These are phyloP conservation scores for Malania oleifera DNA, from an alignment of 164 flowering plant genomes.

Conservation along the genomic window DNA sequence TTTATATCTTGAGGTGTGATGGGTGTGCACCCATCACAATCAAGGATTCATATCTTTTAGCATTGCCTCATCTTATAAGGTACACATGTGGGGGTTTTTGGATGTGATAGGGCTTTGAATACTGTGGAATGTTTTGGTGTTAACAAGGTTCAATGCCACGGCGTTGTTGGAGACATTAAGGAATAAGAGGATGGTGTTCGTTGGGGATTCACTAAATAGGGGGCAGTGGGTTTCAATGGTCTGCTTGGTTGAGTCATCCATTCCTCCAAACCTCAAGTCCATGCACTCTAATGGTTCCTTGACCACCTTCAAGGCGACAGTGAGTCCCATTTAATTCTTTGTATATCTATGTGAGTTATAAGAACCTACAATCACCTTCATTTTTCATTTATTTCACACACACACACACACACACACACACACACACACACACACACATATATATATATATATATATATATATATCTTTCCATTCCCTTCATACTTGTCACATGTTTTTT, in stretches of 20 bases:
- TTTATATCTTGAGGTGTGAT: too few relatives aligned
- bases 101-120: too few relatives aligned
- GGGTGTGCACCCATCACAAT: too few relatives aligned
- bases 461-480: too few relatives aligned
- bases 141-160: conserved; percentile 79
- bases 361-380: too few relatives aligned
- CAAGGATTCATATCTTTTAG: too few relatives aligned
- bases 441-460: too few relatives aligned
- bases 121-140: conserved; percentile 23
- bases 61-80: neutral
- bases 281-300: conserved; percentile 54
- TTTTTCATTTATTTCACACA: too few relatives aligned
- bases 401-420: too few relatives aligned
- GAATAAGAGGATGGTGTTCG: conserved; percentile 74
- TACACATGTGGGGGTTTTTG: conserved; percentile 16
- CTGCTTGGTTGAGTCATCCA: conserved; percentile 50
- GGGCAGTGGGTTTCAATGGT: conserved; percentile 91
- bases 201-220: conserved; percentile 84
- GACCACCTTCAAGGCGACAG: conserved; percentile 53
- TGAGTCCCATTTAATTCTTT: conserved; percentile 19
- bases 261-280: conserved; percentile 39
- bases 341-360: too few relatives aligned
- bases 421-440: too few relatives aligned
- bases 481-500: too few relatives aligned
- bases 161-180: conserved; percentile 68